Evolutionary conservation across 441 rosid genomes (phyloP).

Genomic region (Syzygium malaccense): DNA sequence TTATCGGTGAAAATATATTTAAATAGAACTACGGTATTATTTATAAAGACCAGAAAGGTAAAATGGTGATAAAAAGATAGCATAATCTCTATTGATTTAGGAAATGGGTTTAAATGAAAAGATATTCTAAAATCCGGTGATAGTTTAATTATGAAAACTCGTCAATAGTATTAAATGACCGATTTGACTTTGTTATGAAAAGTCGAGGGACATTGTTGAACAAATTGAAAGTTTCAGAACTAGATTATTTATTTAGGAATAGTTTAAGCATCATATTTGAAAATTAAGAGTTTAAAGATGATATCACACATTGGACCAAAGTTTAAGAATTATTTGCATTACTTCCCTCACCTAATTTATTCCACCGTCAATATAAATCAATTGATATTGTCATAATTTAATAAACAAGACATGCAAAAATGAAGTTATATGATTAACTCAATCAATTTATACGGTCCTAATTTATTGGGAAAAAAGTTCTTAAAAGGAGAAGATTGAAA

Average conservation of each 20-base stretch:
- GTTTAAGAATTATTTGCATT: too few species aligned
- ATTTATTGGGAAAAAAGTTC: neutral
- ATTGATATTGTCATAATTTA: too few species aligned
- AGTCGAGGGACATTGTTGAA: neutral
- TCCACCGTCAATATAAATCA: neutral
- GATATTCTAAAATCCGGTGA: neutral
- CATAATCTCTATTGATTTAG: neutral
- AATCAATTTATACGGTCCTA: neutral
- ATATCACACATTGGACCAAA: too few species aligned
- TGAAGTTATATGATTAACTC: neutral
- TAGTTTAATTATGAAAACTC: neutral
- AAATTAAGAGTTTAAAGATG: too few species aligned
- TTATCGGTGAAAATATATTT: neutral
- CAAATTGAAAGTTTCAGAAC: neutral
- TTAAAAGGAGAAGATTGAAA: neutral
- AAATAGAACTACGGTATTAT: neutral
- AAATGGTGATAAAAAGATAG: neutral
- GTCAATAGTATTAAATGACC: neutral
- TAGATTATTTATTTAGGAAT: neutral
- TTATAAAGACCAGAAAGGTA: too few species aligned
- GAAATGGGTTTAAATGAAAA: neutral
- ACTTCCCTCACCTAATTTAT: too few species aligned
- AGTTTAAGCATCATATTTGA: neutral
- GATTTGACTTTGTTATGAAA: neutral
- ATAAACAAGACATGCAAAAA: neutral